Conservation (phyloP, 148 eudicot species). For the Spergularia marina region DNA sequence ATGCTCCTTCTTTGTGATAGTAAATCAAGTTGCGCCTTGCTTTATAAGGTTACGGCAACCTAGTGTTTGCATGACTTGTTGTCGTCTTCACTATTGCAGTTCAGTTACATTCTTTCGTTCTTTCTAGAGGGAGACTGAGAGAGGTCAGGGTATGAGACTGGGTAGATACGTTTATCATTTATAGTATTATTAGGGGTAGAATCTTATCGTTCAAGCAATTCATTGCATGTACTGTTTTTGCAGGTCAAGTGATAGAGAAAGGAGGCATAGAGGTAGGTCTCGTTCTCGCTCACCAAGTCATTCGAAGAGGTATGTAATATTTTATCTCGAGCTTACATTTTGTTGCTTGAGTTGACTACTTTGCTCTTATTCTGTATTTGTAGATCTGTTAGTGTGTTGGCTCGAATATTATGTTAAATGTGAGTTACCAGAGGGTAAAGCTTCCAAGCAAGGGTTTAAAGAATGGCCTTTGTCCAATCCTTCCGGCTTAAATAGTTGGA, state of each 20-base stretch:
- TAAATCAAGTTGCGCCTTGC: no score
- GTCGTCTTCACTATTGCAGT: not conserved
- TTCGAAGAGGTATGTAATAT: conserved; percentile 43
- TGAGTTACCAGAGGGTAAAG: not conserved
- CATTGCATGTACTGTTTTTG: not conserved
- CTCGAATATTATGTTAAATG: not conserved
- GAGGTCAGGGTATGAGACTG: not conserved
- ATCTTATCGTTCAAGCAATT: not conserved
- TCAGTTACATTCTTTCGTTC: not conserved
- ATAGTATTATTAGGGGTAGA: not conserved
- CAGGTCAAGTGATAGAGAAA: conserved; percentile 63
- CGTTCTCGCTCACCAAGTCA: conserved; percentile 46
- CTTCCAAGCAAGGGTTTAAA: not conserved
- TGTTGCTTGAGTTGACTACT: conserved; percentile 2
- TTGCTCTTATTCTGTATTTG: not conserved
- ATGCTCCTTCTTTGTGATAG: not conserved
- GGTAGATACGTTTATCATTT: not conserved
- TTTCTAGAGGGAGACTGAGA: not conserved
- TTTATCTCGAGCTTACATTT: not conserved
- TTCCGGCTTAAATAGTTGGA: no score
- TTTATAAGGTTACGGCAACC: not conserved
- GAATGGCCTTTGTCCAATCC: no score
- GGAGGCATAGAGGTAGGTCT: conserved; percentile 55
- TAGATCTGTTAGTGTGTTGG: not conserved
- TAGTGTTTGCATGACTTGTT: not conserved